Evolutionary conservation across 129 eudicot species (phyloP), one percentile per base, ranked within the genome.

Genomic region (Centrapalus pauciflorus): DNA sequence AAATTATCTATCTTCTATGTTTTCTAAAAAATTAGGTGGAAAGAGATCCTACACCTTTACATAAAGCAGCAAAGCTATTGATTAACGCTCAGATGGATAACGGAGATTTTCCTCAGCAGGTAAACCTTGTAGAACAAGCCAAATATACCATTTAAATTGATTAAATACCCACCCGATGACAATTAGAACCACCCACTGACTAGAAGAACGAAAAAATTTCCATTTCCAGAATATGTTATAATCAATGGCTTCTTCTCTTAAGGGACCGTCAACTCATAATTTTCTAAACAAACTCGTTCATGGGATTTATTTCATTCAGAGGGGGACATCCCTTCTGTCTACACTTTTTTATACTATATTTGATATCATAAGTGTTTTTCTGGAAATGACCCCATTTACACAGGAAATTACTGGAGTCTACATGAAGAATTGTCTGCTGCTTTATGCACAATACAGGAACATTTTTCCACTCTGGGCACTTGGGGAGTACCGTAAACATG

Each of bases 101-200:
- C 10, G 82, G 82, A 32, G 82, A 72, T 59, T 78, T 72, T 45
- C 77, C 82, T 19, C 78, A 64, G 1, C 74, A 77, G 82, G 77
- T 71, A 71, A 45, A 6, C 49, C 29, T 20, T 21, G 3, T 32
- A 7, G 9, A 32, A 25, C 3, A 26, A 16, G 5, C 3, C 2
- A 10, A 26, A 64, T n/a, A n/a, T n/a, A n/a, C 54, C 33, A 7
- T 27, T 30, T 0, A 30, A 17, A 32, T 0, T 11, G 25, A 57
- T n/a, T n/a, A n/a, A n/a, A n/a, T n/a, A n/a, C n/a, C n/a, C n/a
- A n/a, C 3, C 12, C 19, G 11, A 11, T 55, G 7, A 17, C 7
- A 49, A 20, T 19, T 49, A 49, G 9, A 1, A 6, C 2, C 30
- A n/a, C n/a, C n/a, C n/a, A n/a, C n/a, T n/a, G n/a, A n/a, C n/a